Evolutionary conservation across 768 basidiomycete species (phyloP).

Genomic region (Punctularia strigosozonata): DNA sequence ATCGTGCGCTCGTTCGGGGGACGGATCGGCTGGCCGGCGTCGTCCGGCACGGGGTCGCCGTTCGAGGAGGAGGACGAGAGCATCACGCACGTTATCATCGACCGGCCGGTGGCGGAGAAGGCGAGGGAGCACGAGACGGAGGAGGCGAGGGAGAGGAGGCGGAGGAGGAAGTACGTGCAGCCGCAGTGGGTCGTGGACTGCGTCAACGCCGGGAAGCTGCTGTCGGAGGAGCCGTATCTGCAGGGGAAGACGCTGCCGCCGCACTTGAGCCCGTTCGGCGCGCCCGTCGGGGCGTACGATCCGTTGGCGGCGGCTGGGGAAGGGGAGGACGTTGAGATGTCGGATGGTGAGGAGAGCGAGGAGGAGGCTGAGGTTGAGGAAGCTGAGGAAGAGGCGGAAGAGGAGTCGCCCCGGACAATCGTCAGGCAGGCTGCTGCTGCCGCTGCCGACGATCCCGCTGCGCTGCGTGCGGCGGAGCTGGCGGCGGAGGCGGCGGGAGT

Average conservation of each 20-base stretch:
- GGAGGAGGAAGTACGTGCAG: slow-evolving; percentile 79
- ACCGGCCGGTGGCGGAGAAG: slow-evolving; percentile 57
- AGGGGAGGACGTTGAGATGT: slow-evolving; percentile 20
- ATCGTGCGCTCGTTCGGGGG: slow-evolving; percentile 87
- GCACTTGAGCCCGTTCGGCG: slow-evolving; percentile 92
- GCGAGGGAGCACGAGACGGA: slow-evolving; percentile 36
- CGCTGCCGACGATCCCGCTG: slow-evolving; percentile 44
- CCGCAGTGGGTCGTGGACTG: slow-evolving; percentile 98
- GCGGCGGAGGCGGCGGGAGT: slow-evolving; percentile 85
- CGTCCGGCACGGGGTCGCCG: slow-evolving; percentile 75
- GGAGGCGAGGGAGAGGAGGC: slow-evolving; percentile 48
- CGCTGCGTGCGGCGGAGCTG: slow-evolving; percentile 78
- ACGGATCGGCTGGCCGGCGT: slow-evolving; percentile 77
- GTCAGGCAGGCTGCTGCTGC: slow-evolving; percentile 18
- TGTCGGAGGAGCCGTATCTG: slow-evolving; percentile 75
- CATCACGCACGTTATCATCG: slow-evolving; percentile 93
- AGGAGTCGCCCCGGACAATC: slow-evolving; percentile 19
- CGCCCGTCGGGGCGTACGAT: slow-evolving; percentile 65
- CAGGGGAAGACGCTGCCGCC: slow-evolving; percentile 86
- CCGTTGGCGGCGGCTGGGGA: slow-evolving; percentile 34
- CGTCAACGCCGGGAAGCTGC: slow-evolving; percentile 75
- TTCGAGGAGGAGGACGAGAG: slow-evolving; percentile 64
- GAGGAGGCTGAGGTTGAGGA: slow-evolving; percentile 20
- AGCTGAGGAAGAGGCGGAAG: slow-evolving; percentile 18
- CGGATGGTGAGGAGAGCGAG: slow-evolving; percentile 17